Conservation (phyloP, 2,329 filamentous ascomycete genomes). For the Ophiosphaerella korrae region DNA sequence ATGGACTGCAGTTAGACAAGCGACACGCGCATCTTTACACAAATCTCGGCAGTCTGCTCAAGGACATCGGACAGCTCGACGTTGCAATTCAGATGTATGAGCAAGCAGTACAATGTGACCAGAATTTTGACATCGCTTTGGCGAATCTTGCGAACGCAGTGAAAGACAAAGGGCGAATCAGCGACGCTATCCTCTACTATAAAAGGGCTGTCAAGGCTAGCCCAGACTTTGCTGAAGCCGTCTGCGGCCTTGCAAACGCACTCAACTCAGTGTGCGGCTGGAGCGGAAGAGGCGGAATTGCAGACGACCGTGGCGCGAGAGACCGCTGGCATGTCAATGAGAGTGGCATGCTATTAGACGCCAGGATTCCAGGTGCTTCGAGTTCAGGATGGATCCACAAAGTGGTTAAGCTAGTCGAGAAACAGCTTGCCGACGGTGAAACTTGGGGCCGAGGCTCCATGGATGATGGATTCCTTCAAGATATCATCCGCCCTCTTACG, state of each 20-base stretch:
- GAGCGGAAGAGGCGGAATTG: conserved; percentile 84
- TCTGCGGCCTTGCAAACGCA: conserved; percentile 92
- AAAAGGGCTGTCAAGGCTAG: conserved; percentile 88
- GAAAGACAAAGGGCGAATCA: conserved; percentile 91
- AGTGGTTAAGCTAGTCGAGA: conserved; percentile 87
- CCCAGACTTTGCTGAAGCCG: conserved; percentile 93
- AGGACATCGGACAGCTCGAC: conserved; percentile 92
- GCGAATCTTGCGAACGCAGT: conserved; percentile 97
- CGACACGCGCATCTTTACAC: conserved; percentile 96
- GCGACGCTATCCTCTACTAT: conserved; percentile 91
- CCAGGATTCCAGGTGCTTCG: conserved; percentile 61
- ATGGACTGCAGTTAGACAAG: conserved; percentile 83
- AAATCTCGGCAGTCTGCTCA: conserved; percentile 91
- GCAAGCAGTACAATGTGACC: conserved; percentile 87
- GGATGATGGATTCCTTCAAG: conserved; percentile 47
- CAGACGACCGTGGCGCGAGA: conserved; percentile 71
- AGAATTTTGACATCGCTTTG: conserved; percentile 93
- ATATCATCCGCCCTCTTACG: conserved; percentile 54
- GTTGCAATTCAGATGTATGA: conserved; percentile 97
- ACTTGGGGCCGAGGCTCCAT: conserved; percentile 80
- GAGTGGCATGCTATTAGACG: conserved; percentile 79
- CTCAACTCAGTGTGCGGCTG: conserved; percentile 97
- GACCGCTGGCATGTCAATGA: conserved; percentile 96
- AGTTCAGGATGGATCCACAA: conserved; percentile 84
- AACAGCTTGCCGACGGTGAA: conserved; percentile 84